Evolutionary conservation across 345 rosid genomes (phyloP), one percentile per base, ranked within the genome.

Genomic region (Hypericum androsaemum): DNA sequence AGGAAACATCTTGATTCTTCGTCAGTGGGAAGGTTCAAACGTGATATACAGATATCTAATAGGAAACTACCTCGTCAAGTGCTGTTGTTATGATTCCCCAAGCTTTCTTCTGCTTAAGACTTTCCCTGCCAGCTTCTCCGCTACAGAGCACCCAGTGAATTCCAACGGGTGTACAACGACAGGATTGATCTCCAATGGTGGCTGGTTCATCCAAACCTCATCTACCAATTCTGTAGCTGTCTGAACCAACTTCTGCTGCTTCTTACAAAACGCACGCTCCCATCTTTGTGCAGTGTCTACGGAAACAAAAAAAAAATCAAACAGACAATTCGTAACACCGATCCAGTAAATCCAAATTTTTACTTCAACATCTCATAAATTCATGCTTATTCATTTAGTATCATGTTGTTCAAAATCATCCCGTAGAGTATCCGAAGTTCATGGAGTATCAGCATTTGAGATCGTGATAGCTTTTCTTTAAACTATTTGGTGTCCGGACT

Each of bases 251-350:
- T 84, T 88, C 70, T 82, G 95, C 28, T 65, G 64, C 64, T 78
- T 88, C 50, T 73, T 78, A 0, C 70, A 71, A 59, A 88, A 85
- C 13, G 80, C 71, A 41, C 36, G 62, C 38, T 77, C 75, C 98
- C 98, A 92, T 66, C 80, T 78, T 51, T 74, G 89, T 0, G 97
- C 87, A 6, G 95, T 74, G 64, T 85, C 94, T 16, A 81, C 77
- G 2, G 97, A 85, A 15, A 88, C 62, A 9, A 47, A 8, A 11
- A 12, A n/a, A n/a, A n/a, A n/a, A n/a, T n/a, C 12, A 47, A 12
- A 14, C 10, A 17, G 9, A 36, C 12, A 8, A 17, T 1, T 14
- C 7, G 15, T 7, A 15, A 15, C 15, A 17, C 15, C 5, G n/a
- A 7, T 36, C 11, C 37, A 36, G 14, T 5, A 50, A 50, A 50